Conservation (phyloP, 352 stramenopile species). For the Phytopythium aichiense region DNA sequence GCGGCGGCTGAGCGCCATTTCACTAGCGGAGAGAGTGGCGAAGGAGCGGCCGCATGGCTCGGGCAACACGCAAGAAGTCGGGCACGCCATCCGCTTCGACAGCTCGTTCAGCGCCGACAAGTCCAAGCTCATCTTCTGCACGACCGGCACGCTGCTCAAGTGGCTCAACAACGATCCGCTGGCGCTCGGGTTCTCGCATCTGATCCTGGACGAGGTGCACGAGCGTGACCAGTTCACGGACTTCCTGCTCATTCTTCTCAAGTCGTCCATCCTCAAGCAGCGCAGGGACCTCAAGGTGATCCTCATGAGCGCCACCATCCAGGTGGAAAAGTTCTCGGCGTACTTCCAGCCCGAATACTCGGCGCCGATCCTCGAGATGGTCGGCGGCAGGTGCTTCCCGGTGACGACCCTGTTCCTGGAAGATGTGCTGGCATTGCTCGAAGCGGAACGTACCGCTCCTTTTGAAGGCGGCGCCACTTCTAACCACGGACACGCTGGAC, state of each 20-base stretch:
- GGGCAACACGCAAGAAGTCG: slow-evolving; percentile 73
- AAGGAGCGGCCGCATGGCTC: slow-evolving; percentile 57
- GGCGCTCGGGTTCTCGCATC: slow-evolving; percentile 83
- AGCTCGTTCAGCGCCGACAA: slow-evolving; percentile 58
- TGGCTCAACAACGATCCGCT: slow-evolving; percentile 77
- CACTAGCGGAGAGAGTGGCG: slow-evolving; percentile 83
- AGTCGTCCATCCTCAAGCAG: slow-evolving; percentile 77
- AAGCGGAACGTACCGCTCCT: slow-evolving; percentile 23
- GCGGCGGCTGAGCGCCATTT: slow-evolving; percentile 89
- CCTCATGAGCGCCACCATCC: slow-evolving; percentile 96
- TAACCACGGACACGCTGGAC: not conserved
- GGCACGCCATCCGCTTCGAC: slow-evolving; percentile 93
- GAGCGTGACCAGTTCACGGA: slow-evolving; percentile 95
- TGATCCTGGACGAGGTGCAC: slow-evolving; percentile 97
- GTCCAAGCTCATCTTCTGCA: slow-evolving; percentile 96
- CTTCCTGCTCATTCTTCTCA: slow-evolving; percentile 95
- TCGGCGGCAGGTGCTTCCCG: slow-evolving; percentile 82
- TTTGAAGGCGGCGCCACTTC: slow-evolving; percentile 4
- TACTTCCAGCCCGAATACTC: slow-evolving; percentile 87
- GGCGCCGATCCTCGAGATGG: slow-evolving; percentile 74
- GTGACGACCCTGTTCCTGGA: slow-evolving; percentile 94
- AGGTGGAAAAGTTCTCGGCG: slow-evolving; percentile 89
- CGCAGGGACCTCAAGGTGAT: slow-evolving; percentile 88
- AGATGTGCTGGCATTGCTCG: slow-evolving; percentile 57
- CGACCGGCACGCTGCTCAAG: slow-evolving; percentile 91